Evolutionary conservation across 352 stramenopile species (phyloP).

Genomic region (Detonula confervacea): DNA sequence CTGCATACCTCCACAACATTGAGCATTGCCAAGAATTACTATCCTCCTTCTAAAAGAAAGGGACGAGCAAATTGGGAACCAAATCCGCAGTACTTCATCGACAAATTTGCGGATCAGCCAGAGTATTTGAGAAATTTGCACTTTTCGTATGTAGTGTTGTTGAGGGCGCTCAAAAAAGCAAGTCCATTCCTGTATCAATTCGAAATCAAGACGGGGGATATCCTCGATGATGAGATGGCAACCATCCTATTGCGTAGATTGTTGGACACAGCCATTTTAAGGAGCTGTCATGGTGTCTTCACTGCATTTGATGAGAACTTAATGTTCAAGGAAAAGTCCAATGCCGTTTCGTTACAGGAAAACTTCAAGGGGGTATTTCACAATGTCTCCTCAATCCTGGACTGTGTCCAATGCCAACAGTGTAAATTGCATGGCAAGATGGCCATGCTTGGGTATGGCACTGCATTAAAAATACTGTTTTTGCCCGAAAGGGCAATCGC

Average conservation of each 20-base stretch:
- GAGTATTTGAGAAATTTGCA: conserved; percentile 98
- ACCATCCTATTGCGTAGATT: conserved; percentile 69
- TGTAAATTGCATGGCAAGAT: conserved; percentile 98
- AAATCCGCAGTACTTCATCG: conserved; percentile 85
- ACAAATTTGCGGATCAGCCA: conserved; percentile 90
- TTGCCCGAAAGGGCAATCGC: conserved; percentile 86
- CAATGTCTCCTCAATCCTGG: conserved; percentile 97
- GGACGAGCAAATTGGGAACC: conserved; percentile 70
- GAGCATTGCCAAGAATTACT: conserved; percentile 84
- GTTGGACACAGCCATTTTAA: conserved; percentile 80
- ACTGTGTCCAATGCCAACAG: conserved; percentile 99
- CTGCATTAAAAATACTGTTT: conserved; percentile 97
- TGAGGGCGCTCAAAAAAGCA: conserved; percentile 94
- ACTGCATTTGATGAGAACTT: conserved; percentile 88
- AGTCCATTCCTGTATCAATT: conserved; percentile 92
- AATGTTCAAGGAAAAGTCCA: conserved; percentile 82
- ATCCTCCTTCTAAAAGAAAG: conserved; percentile 81
- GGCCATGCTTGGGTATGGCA: conserved; percentile 95
- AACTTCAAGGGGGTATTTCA: conserved; percentile 94
- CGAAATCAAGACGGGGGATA: conserved; percentile 94
- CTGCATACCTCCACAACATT: conserved; percentile 92
- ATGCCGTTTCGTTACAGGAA: conserved; percentile 64
- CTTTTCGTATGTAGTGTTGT: conserved; percentile 97
- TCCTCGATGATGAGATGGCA: conserved; percentile 78
- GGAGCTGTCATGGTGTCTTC: conserved; percentile 82